Conservation (phyloP, 2,329 filamentous ascomycete genomes). For the Hypoxylon sp. region DNA sequence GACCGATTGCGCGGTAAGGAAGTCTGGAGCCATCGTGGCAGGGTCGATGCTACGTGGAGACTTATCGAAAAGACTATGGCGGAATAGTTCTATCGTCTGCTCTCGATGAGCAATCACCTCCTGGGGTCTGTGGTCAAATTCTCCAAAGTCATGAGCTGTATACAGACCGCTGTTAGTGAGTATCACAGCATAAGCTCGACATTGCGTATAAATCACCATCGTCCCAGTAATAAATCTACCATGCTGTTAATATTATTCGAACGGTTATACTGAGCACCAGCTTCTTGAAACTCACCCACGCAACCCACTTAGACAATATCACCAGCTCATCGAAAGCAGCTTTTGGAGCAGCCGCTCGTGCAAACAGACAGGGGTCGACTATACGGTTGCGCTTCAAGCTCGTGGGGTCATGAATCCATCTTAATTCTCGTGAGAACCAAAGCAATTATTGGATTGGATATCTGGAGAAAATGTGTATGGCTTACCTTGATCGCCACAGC, state of each 20-base stretch:
- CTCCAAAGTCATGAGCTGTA: slow-evolving; percentile 25
- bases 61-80: slow-evolving; percentile 11
- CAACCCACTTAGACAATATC: slow-evolving; percentile 15
- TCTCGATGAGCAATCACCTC: slow-evolving; percentile 12
- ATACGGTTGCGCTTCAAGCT: slow-evolving; percentile 27
- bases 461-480: neutral
- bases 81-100: slow-evolving; percentile 22
- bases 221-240: slow-evolving; percentile 28
- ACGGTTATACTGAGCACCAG: neutral
- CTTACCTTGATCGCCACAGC: slow-evolving; percentile 25
- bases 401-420: slow-evolving; percentile 21
- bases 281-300: slow-evolving; percentile 18
- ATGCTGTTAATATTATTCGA: neutral
- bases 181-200: neutral
- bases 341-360: slow-evolving; percentile 11
- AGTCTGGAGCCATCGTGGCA: slow-evolving; percentile 2
- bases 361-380: slow-evolving; percentile 25
- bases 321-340: slow-evolving; percentile 8
- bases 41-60: slow-evolving; percentile 8
- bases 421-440: slow-evolving; percentile 6
- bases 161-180: neutral
- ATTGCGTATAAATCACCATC: slow-evolving; percentile 2
- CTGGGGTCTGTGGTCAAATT: slow-evolving; percentile 18
- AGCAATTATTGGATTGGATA: neutral
- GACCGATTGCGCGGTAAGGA: slow-evolving; percentile 18